Base-by-base conservation (phyloP, 257 asterid genomes). In the Ehretia macrophylla region DNA sequence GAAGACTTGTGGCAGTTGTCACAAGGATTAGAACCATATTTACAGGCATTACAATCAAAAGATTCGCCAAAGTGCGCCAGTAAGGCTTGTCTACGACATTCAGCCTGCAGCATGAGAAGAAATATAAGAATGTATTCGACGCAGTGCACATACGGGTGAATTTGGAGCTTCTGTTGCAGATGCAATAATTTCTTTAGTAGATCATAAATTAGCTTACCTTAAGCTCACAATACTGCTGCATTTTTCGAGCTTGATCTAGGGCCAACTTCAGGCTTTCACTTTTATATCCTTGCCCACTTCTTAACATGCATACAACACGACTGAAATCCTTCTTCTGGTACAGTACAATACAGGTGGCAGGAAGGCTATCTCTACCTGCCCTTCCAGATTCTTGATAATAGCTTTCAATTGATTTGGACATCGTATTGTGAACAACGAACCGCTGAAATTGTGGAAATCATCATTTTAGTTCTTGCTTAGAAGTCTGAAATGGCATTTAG, bases 301-400 rank as follows among this genome's bases (percentile, higher is more conserved):
- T 80, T 73, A 93, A 82, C 99, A 93, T 84, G 72, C 97, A 88
- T 22, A 88, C 96, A 20, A 89, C 81, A 58, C 97, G 80, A 67
- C 97, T 88, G 80, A 89, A 93, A 75, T 93, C 99, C 81, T 93
- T 89, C 87, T 68, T 86, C 75, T 83, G 99, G 70, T 89, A 93
- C 32, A 93, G 73, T 66, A 83, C 77, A 45, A 85, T 48, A 61
- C 99, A 93, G 22, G 85, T 76, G 52, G 99, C 75, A 42, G 94
- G 70, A 40, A 77, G 75, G 66, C 76, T 72, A 70, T 86, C 97
- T 63, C 97, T 79, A 59, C 99, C 99, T 6, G 99, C 96, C 81
- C 99, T 80, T 72, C 99, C 99, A 35, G 99, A 90, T 86, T 93
- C 97, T 75, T 89, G 96, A 77, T 93, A 93, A 83, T 89, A 89